These are phyloP conservation scores for Ceratobasidium sp. DNA, from an alignment of 1,284 basidiomycete genomes.

Conservation along the genomic window DNA sequence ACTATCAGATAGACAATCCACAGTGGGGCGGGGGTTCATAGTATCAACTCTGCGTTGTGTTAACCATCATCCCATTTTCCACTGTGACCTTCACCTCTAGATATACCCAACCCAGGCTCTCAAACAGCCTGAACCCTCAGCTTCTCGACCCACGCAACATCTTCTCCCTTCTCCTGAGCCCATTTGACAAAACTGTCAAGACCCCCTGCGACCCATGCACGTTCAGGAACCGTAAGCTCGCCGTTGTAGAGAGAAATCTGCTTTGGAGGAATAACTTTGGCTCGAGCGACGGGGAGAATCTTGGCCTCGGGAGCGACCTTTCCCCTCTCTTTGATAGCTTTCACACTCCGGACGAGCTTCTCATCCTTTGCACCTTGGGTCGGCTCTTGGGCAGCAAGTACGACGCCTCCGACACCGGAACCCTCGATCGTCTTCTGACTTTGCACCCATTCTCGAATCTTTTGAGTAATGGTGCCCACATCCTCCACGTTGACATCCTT, in stretches of 20 bases:
- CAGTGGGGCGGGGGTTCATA: background rate
- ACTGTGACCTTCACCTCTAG: background rate
- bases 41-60: background rate
- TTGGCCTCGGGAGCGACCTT: background rate
- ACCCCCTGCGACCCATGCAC: constrained; percentile 5
- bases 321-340: constrained; percentile 17
- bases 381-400: background rate
- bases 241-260: background rate
- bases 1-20: background rate
- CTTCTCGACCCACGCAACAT: constrained; percentile 33
- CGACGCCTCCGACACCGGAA: background rate
- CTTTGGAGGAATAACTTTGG: background rate
- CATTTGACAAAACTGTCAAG: constrained; percentile 27
- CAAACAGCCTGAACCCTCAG: background rate
- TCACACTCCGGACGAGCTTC: constrained; percentile 6
- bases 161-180: constrained; percentile 27
- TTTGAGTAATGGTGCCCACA: background rate
- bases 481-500: constrained; percentile 11
- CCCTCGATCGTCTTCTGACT: background rate
- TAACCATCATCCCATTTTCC: background rate
- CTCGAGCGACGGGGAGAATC: background rate
- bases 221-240: constrained; percentile 19
- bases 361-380: background rate
- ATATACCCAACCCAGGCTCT: background rate
- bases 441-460: constrained; percentile 20